Evolutionary conservation across 1,284 basidiomycete species (phyloP).

Genomic region (Apiotrichum domesticum): DNA sequence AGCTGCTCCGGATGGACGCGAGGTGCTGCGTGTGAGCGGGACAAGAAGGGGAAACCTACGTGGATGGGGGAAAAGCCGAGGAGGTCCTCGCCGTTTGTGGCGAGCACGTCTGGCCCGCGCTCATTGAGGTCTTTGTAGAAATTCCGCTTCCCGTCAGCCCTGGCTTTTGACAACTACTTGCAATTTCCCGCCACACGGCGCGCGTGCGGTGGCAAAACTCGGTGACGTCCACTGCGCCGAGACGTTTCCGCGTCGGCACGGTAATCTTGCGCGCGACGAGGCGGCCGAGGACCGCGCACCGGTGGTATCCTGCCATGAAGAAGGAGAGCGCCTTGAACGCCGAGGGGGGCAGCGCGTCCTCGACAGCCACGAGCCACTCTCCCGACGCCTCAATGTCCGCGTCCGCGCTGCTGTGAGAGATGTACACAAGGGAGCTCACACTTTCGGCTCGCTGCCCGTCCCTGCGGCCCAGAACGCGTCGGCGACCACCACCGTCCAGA

Average conservation of each 20-base stretch:
- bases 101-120: slow-evolving; percentile 10
- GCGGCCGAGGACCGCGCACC: slow-evolving; percentile 17
- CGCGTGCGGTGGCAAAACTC: slow-evolving; percentile 20
- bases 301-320: slow-evolving; percentile 22
- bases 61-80: slow-evolving; percentile 35
- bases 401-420: slow-evolving; percentile 16
- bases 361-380: slow-evolving; percentile 21
- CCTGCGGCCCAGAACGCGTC: slow-evolving; percentile 31
- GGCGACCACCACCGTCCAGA: slow-evolving; percentile 28
- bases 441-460: slow-evolving; percentile 21
- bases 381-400: slow-evolving; percentile 22
- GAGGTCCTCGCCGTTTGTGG: slow-evolving; percentile 10
- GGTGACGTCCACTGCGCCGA: slow-evolving; percentile 23
- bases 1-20: slow-evolving; percentile 21
- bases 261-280: slow-evolving; percentile 21
- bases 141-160: slow-evolving; percentile 3
- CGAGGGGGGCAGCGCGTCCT: slow-evolving; percentile 12
- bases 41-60: slow-evolving; percentile 15
- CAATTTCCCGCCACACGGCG: slow-evolving; percentile 23
- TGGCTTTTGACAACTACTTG: slow-evolving; percentile 3
- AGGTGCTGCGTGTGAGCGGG: slow-evolving; percentile 9
- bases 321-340: slow-evolving; percentile 22
- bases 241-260: slow-evolving; percentile 10
- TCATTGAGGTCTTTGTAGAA: slow-evolving; percentile 15
- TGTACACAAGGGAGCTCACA: slow-evolving; percentile 18